Evolutionary conservation across 495 filamentous ascomycete species (phyloP), one percentile per base, ranked within the genome.

Genomic region (Neurospora hispaniola): DNA sequence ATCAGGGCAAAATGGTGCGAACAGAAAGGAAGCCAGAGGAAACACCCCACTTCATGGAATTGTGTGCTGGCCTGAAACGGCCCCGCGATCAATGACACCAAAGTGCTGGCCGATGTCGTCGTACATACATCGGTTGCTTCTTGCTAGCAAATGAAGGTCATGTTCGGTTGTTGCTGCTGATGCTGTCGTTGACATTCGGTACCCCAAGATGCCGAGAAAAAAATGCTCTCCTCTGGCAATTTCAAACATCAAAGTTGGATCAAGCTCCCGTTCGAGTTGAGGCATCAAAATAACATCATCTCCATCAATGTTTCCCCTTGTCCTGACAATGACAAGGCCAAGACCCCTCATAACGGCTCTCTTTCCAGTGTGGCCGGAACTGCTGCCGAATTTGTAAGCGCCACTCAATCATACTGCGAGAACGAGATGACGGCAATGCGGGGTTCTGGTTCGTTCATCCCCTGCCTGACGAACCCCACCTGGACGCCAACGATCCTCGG

Each of bases 391-490:
- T 66, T 66, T 66, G 54, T 66, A 66, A 66, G 54, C 35, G 35
- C 54, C 54, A 66, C 54, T 66, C 54, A 38, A 66, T 66, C 54
- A 1, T 16, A 16, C 14, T 12, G 6, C 5, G 27, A 35, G 54
- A 62, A 62, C 54, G 27, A 66, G 43, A 74, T 77, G 75, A 74
- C 74, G 71, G 73, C 73, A 75, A 69, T 78, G 74, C 74, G 75
- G 77, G 75, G 75, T 74, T 72, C 35, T n/a, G 23, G 42, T 46
- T 71, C 14, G 42, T 35, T 73, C 70, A 54, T 35, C 62, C 23
- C 20, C 35, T 66, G 39, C 20, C 35, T 66, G 39, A 27, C 39
- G 66, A 40, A 73, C 77, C 76, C 76, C 77, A 78, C 76, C 54
- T 70, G 54, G 43, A 42, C 69, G 27, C 74, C 68, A 71, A 48